phyloP scores from a whole-genome alignment of 352 stramenopile genomes.

The Salisapilia sapeloensis region DNA sequence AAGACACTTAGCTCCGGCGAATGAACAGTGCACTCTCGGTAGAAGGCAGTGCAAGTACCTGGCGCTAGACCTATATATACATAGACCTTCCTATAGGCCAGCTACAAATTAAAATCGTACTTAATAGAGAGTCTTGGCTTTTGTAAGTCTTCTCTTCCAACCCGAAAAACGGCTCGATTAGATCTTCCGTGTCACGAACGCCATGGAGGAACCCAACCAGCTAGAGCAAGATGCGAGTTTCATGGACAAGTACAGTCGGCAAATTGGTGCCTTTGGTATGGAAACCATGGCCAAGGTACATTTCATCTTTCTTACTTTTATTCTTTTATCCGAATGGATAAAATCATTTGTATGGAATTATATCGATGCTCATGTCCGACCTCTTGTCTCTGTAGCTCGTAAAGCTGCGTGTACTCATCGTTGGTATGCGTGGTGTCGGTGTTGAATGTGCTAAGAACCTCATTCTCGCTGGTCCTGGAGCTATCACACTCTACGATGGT shows the following conservation, averaged over 20 bases:
- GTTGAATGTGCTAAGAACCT: constrained; percentile 89
- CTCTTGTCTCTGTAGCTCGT: constrained; percentile 20
- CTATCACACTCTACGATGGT: constrained; percentile 79
- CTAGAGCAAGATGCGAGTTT: constrained; percentile 78
- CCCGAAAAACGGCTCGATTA: too few relatives aligned
- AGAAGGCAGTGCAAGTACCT: too few relatives aligned
- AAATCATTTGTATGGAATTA: background rate
- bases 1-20: constrained; percentile 40
- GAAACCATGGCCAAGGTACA: constrained; percentile 84
- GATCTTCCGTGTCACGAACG: too few relatives aligned
- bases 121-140: too few relatives aligned
- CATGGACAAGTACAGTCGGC: constrained; percentile 88
- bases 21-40: constrained; percentile 37
- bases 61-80: too few relatives aligned
- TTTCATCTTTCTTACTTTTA: background rate
- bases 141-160: too few relatives aligned
- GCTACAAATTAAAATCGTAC: too few relatives aligned
- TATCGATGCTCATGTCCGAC: constrained; percentile 1
- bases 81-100: too few relatives aligned
- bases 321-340: constrained; percentile 1
- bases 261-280: constrained; percentile 85
- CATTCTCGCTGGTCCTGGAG: constrained; percentile 76
- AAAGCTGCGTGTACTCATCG: constrained; percentile 71
- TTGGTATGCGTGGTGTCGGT: constrained; percentile 74
- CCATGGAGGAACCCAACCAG: constrained; percentile 37